phyloP scores from a whole-genome alignment of 2,329 filamentous ascomycete species.

The Verticillium tricorpus region DNA sequence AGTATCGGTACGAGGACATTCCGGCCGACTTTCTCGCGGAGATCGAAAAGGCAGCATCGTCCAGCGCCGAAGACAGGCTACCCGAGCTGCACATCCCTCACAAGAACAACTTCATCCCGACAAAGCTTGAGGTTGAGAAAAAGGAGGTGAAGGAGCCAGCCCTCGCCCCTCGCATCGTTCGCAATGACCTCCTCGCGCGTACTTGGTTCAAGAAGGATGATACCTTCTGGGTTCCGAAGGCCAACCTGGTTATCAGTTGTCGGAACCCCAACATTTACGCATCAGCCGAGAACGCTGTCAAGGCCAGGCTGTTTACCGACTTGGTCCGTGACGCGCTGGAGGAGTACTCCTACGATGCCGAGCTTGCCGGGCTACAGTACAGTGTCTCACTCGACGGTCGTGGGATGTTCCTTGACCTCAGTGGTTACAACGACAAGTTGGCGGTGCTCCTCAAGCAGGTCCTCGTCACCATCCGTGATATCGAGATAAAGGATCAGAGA shows the following conservation, averaged over 20 bases:
- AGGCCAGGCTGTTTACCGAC: constrained; percentile 76
- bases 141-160: constrained; percentile 77
- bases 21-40: constrained; percentile 69
- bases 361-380: constrained; percentile 85
- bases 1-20: constrained; percentile 81
- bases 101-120: constrained; percentile 94
- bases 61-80: constrained; percentile 54
- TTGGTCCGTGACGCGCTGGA: constrained; percentile 83
- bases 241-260: constrained; percentile 76
- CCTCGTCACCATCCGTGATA: constrained; percentile 73
- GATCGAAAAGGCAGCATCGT: constrained; percentile 59
- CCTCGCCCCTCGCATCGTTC: constrained; percentile 72
- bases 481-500: constrained; percentile 79
- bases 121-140: constrained; percentile 88
- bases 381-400: constrained; percentile 66
- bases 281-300: constrained; percentile 73
- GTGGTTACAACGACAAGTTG: constrained; percentile 96
- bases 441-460: constrained; percentile 87
- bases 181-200: constrained; percentile 74
- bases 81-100: constrained; percentile 79
- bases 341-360: constrained; percentile 94
- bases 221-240: constrained; percentile 96
- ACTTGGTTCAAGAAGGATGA: constrained; percentile 99
- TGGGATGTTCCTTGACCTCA: constrained; percentile 73
- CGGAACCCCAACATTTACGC: constrained; percentile 75